Evolutionary conservation across 2,329 filamentous ascomycete species (phyloP), one percentile per base, ranked within the genome.

Genomic region (Tolypocladium album): DNA sequence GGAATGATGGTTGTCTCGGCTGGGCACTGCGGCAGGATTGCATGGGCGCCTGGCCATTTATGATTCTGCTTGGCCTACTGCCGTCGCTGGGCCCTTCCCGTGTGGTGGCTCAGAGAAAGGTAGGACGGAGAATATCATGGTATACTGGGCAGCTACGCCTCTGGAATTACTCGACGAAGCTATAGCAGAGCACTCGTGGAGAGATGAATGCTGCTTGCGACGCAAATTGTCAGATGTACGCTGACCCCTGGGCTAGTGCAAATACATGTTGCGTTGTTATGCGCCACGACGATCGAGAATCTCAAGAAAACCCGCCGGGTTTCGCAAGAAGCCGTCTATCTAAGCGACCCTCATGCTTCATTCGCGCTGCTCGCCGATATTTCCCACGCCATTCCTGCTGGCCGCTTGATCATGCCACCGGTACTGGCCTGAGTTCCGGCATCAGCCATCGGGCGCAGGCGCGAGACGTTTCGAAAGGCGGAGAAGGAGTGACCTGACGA

Each of bases 1-100:
- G 58, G 57, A 43, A 43, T 61, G 56, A 24, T 57, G 58, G 45
- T 43, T 59, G 62, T 61, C 59, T 66, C 59, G 58, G 53, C 31
- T 55, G 24, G 34, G 20, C 39, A 55, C 24, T 34, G 55, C 55
- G 43, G 24, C 20, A 24, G 38, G 17, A 34, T 22, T 24, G 39
- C 50, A 59, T 40, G 38, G 36, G 24, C 45, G 58, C 58, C 47
- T 38, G 27, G 47, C 17, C 34, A 12, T 17, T 15, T 20, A 24
- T 22, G 34, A 36, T 40, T n/a, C 31, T 13, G 2, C 57, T 39
- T 22, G 9, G 36, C 20, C 24, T 36, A 22, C 22, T 40, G 5
- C 36, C n/a, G n/a, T 52, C 34, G 15, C 22, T 39, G 40, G 24
- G n/a, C 4, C 20, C 27, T 9, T 20, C 12, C 3, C 17, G 20